Conservation (phyloP, 495 filamentous ascomycete genomes). For the Massariosphaeria phaeospora region DNA sequence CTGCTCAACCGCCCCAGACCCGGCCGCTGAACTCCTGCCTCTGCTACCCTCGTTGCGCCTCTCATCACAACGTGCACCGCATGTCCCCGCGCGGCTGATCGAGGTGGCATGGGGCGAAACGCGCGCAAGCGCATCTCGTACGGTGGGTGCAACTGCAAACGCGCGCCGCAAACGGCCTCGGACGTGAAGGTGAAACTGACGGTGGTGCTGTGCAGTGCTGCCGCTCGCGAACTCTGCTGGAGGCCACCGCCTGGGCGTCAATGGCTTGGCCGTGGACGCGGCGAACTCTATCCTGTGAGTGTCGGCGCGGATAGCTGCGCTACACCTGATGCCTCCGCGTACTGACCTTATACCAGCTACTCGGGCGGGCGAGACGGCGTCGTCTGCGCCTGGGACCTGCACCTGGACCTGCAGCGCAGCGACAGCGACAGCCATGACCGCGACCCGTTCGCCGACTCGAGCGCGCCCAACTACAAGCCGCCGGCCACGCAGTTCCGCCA, state of each 20-base stretch:
- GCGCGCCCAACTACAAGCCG: slow-evolving; percentile 29
- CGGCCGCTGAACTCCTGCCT: too few species aligned
- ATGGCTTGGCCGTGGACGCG: slow-evolving; percentile 82
- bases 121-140: slow-evolving; percentile 39
- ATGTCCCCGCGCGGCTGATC: slow-evolving; percentile 21
- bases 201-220: slow-evolving; percentile 58
- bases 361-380: slow-evolving; percentile 93
- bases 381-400: slow-evolving; percentile 91
- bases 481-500: slow-evolving; percentile 67
- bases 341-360: slow-evolving; percentile 56
- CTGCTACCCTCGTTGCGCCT: too few species aligned
- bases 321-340: neutral
- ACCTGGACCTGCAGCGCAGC: slow-evolving; percentile 55
- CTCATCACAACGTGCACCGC: slow-evolving; percentile 16
- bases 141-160: slow-evolving; percentile 28
- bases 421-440: slow-evolving; percentile 28
- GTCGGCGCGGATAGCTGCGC: slow-evolving; percentile 3
- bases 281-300: slow-evolving; percentile 77
- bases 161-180: neutral
- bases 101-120: slow-evolving; percentile 37
- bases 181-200: neutral
- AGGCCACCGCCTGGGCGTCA: slow-evolving; percentile 89
- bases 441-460: slow-evolving; percentile 34
- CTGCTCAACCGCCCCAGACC: too few species aligned
- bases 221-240: slow-evolving; percentile 86